Percentiles rank a stretch among this genome's conserved stretches.
Evolutionary conservation across 75 land plant genomes (phyloP).

Genomic region (Sequoia sempervirens): DNA sequence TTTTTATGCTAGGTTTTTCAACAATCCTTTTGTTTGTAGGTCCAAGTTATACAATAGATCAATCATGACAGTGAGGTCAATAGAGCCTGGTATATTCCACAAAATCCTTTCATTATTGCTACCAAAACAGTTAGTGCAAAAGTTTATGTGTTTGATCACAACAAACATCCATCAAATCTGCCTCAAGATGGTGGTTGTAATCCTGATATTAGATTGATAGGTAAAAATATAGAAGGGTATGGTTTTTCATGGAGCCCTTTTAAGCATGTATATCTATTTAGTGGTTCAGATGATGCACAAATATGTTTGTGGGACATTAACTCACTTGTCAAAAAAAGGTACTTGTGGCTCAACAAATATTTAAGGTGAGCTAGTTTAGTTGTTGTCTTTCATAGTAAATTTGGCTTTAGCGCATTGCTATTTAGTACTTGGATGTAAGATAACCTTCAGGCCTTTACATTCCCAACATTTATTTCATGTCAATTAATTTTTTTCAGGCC

Average conservation of each 20-base stretch:
- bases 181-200: slow-evolving; percentile 76
- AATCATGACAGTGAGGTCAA: slow-evolving; percentile 96
- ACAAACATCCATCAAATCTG: slow-evolving; percentile 91
- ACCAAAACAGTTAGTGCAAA: slow-evolving; percentile 92
- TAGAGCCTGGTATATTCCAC: slow-evolving; percentile 92
- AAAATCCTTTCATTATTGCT: slow-evolving; percentile 78
- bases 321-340: slow-evolving; percentile 59
- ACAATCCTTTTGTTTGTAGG: slow-evolving; percentile 30
- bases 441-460: background rate
- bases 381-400: background rate
- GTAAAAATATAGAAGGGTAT: slow-evolving; percentile 84
- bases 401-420: background rate
- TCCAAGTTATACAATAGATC: slow-evolving; percentile 84
- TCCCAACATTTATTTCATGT: background rate
- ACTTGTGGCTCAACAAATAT: slow-evolving; percentile 78
- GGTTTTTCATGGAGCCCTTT: slow-evolving; percentile 87
- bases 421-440: background rate
- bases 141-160: slow-evolving; percentile 89
- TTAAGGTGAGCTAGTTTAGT: slow-evolving; percentile 45
- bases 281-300: slow-evolving; percentile 94
- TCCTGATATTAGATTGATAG: slow-evolving; percentile 81
- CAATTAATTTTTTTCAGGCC: background rate
- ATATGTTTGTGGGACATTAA: slow-evolving; percentile 91
- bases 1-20: background rate
- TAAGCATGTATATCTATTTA: slow-evolving; percentile 77